phyloP scores from a whole-genome alignment of 2,329 filamentous ascomycete genomes.

The Aspergillus ochraceus region DNA sequence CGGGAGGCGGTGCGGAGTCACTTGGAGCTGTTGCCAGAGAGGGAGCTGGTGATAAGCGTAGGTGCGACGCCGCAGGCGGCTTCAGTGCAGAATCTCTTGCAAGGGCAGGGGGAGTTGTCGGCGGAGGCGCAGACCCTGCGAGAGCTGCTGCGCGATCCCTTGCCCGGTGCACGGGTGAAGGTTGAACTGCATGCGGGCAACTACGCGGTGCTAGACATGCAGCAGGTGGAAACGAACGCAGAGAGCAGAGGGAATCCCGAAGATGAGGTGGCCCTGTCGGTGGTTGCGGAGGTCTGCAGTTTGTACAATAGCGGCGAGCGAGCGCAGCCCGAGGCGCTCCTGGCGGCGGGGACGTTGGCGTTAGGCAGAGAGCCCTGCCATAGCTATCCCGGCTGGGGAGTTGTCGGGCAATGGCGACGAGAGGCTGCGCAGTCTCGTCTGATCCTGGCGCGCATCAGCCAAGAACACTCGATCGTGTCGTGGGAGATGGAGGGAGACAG shows the following conservation, averaged over 20 bases:
- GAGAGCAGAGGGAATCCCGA: slow-evolving; percentile 35
- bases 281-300: slow-evolving; percentile 71
- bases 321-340: slow-evolving; percentile 61
- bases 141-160: slow-evolving; percentile 29
- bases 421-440: slow-evolving; percentile 52
- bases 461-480: slow-evolving; percentile 73
- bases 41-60: slow-evolving; percentile 61
- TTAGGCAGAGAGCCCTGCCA: slow-evolving; percentile 72
- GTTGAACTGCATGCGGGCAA: slow-evolving; percentile 76
- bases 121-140: slow-evolving; percentile 19
- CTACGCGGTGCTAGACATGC: slow-evolving; percentile 74
- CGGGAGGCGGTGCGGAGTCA: slow-evolving; percentile 28
- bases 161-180: slow-evolving; percentile 27
- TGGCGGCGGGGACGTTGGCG: slow-evolving; percentile 68
- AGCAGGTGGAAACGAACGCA: slow-evolving; percentile 74
- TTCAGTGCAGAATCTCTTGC: slow-evolving; percentile 61
- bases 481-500: slow-evolving; percentile 53
- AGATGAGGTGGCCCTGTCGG: slow-evolving; percentile 63
- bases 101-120: slow-evolving; percentile 32
- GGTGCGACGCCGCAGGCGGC: slow-evolving; percentile 76
- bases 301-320: slow-evolving; percentile 62
- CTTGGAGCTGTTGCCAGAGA: slow-evolving; percentile 10
- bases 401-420: slow-evolving; percentile 61
- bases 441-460: slow-evolving; percentile 70
- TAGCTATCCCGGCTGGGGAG: slow-evolving; percentile 70